Conservation (phyloP, 2,329 filamentous ascomycete genomes). For the Neonectria ditissima region DNA sequence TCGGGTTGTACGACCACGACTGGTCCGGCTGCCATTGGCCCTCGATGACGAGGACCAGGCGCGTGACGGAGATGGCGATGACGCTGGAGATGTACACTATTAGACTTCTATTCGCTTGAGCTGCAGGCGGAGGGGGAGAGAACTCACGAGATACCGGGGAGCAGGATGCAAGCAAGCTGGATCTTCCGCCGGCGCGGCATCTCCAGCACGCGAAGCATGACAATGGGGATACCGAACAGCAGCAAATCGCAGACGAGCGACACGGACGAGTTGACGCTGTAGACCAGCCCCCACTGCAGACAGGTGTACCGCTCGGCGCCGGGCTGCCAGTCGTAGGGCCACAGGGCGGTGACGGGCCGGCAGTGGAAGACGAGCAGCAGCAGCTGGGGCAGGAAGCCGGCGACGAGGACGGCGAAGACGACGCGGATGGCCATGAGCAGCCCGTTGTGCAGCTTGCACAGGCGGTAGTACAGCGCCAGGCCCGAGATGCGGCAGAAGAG, state of each 20-base stretch:
- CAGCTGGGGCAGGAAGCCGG: conserved; percentile 60
- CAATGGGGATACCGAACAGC: conserved; percentile 62
- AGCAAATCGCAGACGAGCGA: conserved; percentile 63
- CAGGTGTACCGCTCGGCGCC: conserved; percentile 56
- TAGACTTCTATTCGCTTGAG: conserved; percentile 11
- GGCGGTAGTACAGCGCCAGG: conserved; percentile 62
- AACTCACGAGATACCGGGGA: conserved; percentile 62
- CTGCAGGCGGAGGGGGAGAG: neutral
- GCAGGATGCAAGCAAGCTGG: conserved; percentile 59
- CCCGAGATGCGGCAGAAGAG: conserved; percentile 64
- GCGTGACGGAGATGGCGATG: conserved; percentile 60
- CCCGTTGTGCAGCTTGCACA: conserved; percentile 54
- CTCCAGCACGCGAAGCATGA: conserved; percentile 60
- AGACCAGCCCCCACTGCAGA: conserved; percentile 63
- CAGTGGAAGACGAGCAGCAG: conserved; percentile 65
- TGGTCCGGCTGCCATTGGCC: conserved; percentile 61
- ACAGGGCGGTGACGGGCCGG: conserved; percentile 60
- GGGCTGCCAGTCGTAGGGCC: conserved; percentile 63
- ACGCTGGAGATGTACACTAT: conserved; percentile 51
- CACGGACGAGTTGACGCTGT: conserved; percentile 62
- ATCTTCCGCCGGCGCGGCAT: conserved; percentile 59
- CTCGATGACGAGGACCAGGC: conserved; percentile 59
- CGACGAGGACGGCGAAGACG: conserved; percentile 52
- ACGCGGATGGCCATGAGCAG: conserved; percentile 52
- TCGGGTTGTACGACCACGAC: conserved; percentile 64